A percentile compares a stretch with the other conserved stretches of the same genome.
These are phyloP conservation scores for Cladochytrium replicatum DNA, from an alignment of 192 early-diverging fungal genomes.

Conservation along the genomic window DNA sequence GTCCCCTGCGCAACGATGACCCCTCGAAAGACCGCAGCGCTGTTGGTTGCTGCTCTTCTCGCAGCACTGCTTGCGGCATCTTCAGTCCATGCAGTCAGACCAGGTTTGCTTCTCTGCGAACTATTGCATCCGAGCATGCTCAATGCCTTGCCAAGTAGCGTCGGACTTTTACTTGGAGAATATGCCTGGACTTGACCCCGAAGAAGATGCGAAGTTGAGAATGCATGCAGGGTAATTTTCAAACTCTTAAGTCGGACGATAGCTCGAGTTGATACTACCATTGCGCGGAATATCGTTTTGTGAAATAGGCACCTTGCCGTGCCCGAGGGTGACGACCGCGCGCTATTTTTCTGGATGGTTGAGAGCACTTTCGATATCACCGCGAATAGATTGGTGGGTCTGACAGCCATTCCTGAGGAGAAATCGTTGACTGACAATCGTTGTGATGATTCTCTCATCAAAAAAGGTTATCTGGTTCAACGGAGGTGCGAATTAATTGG, in stretches of 20 bases:
- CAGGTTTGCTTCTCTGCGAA: no score
- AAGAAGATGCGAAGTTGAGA: slow-evolving; percentile 8
- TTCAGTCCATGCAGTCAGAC: no score
- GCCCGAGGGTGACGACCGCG: neutral
- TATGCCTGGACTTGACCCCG: slow-evolving; percentile 16
- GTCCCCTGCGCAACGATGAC: no score
- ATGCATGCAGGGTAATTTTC: slow-evolving; percentile 38
- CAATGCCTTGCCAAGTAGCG: no score
- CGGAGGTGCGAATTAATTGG: no score
- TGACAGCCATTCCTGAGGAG: no score
- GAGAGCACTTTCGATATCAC: slow-evolving; percentile 4
- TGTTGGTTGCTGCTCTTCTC: no score
- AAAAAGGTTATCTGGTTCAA: slow-evolving; percentile 49
- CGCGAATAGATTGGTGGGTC: slow-evolving; percentile 16
- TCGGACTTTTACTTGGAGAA: slow-evolving; percentile 25
- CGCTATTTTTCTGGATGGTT: slow-evolving; percentile 38
- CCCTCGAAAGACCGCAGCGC: no score
- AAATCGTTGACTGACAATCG: neutral
- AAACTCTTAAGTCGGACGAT: neutral
- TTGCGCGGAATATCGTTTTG: neutral
- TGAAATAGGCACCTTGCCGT: slow-evolving; percentile 12
- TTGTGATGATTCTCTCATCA: neutral
- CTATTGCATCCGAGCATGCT: no score
- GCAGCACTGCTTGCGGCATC: no score
- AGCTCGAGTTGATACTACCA: neutral